Base-by-base conservation (phyloP, 257 asterid species). In the Solanum raphanifolium region DNA sequence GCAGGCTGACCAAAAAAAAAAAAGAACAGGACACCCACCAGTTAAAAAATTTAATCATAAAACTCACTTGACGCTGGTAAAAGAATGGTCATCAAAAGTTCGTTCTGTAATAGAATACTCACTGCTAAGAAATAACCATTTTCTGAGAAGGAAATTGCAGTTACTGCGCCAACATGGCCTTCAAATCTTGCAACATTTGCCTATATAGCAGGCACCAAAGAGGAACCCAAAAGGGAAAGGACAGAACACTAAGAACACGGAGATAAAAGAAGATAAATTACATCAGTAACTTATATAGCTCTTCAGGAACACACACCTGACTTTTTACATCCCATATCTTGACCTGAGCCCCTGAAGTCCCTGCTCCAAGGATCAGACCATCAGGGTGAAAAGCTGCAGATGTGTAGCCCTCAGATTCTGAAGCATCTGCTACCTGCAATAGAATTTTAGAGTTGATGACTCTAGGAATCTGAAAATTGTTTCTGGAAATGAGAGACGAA, bases 371-470 rank as follows among this genome's bases (percentile, higher is more conserved):
- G 91, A 97, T 96, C 75, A 96, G 98, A 86, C 99, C 99, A 93
- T 97, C 99, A 76, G 99, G 99, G 87, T 97, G 99, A 92, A 97
- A 96, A 88, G 99, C 95, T 60, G 98, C 98, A 88, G 99, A 93
- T 21, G 99, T 94, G 89, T 91, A 97, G 55, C 98, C 99, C 65
- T 92, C 98, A 76, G 94, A 88, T 88, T 89, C 98, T 65, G 98
- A 91, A 85, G 93, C 58, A 88, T 95, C 98, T 62, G 92, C 94
- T 62, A 96, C 98, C 99, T 97, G 92, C 88, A 91, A 87, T 90
- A 89, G 13, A 16, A 60, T 9, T 60, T 62, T 60, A 60, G 31
- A 62, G 3, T 43, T 43, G 69, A 86, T 27, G 35, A 71, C 32
- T 86, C 68, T 2, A 71, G 88, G 72, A 15, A 60, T 15, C 46